Evolutionary conservation across 2,329 filamentous ascomycete species (phyloP), one percentile per base, ranked within the genome.

Genomic region (Kalaharituber pfeilii): DNA sequence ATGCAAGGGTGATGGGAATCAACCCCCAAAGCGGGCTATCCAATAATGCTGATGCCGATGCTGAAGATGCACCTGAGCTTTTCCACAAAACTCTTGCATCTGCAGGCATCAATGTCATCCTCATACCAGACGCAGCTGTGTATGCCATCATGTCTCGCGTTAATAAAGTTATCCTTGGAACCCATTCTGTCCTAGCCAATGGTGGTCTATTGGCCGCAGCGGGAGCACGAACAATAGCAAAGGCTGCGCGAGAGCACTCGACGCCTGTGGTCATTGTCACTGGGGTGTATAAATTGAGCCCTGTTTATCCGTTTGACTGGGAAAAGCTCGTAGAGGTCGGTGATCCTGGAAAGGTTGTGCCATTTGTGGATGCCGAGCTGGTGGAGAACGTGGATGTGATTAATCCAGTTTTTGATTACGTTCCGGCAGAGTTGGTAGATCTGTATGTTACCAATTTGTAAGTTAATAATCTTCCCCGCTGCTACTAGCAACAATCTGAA

Each of bases 61-160:
- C 67, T 6, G 71, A 74, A 66, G 71, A 78, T 63, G 63, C 70
- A 64, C 56, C 72, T 42, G 68, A 62, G 62, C 69, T 75, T 49
- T 77, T 95, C 69, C 78, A 80, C 49, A 94, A 91, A 68, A 81
- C 86, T 49, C 75, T 96, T 56, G 80, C 78, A 3, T 77, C 81
- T 1, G 78, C 81, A 30, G 88, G 88, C 25, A 84, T 93, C 53
- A 82, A 79, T 1, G 83, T 94, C 42, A 84, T 95, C 62, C 77
- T 85, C 57, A 81, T 96, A 53, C 80, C 86, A 44, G 88, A 94
- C 68, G 82, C 81, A 6, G 84, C 86, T 8, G 77, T 94, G 53
- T 93, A 88, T 71, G 87, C 88, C 1, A 84, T 96, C 64, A 96
- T 98, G 85, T 84, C 88, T 7, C 80, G 84, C 57, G 86, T 95